Evolutionary conservation across 441 rosid genomes (phyloP), one percentile per base, ranked within the genome.

Genomic region (Syzygium syzygioides): DNA sequence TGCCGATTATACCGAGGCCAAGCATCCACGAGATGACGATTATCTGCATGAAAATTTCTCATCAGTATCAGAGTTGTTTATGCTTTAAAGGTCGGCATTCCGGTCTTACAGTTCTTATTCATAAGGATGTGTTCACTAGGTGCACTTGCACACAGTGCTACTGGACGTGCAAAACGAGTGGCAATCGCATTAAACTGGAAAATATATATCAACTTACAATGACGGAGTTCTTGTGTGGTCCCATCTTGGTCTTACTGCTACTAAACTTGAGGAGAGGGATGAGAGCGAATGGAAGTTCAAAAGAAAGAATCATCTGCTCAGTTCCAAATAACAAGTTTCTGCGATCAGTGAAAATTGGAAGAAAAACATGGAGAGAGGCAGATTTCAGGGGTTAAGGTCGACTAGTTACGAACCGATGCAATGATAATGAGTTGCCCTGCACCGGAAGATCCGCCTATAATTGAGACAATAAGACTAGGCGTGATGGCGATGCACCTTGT

Each of bases 201-300:
- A 15, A 19, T 55, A 45, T 79, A 19, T 55, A 45, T 79, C 18
- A 55, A 89, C 96, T 92, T 86, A 94, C 98, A 23, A 15, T 54
- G 41, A 92, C 37, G 3, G 96, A 96, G 88, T 95, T 96, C 92
- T 93, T 95, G 90, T 96, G 95, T 1, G 96, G 96, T 57, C 98
- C 98, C 98, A 95, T 94, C 88, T 96, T 96, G 37, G 95, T 92
- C 59, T 92, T 53, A 85, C 96, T 92, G 88, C 96, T 94, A 60
- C 98, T 96, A 90, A 96, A 96, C 88, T 95, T 96, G 23, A 96
- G 96, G 71, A 96, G 95, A 28, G 98, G 98, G 66, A 96, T 94
- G 3, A 96, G 92, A 59, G 96, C 94, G 90, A 95, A 96, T 26
- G 97, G 98, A 60, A 96, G 95, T 84, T 95, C 97, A 86, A 95